Evolutionary conservation across 345 rosid species (phyloP).

Genomic region (Acer campestre): DNA sequence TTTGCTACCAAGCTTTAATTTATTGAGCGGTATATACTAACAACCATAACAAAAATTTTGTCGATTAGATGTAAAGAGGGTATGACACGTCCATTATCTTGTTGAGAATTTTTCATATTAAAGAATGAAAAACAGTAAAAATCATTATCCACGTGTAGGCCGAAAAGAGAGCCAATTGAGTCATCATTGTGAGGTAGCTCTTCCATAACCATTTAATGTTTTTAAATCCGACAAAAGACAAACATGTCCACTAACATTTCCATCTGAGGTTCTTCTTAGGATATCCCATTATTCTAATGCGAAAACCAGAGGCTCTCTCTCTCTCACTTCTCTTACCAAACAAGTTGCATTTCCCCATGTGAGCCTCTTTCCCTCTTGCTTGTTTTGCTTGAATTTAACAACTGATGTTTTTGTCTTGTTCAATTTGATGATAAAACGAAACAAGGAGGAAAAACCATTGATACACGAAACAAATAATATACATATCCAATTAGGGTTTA

Average conservation of each 20-base stretch:
- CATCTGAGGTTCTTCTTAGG: constrained; percentile 34
- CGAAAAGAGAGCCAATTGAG: constrained; percentile 20
- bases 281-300: constrained; percentile 17
- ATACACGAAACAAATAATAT: constrained; percentile 11
- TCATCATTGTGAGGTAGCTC: constrained; percentile 10
- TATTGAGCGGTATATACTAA: no score
- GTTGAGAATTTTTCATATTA: no score
- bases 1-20: no score
- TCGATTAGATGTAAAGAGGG: no score
- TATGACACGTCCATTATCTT: no score
- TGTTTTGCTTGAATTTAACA: constrained; percentile 10
- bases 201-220: constrained; percentile 19
- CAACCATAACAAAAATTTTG: no score
- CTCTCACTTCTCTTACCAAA: constrained; percentile 10
- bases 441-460: constrained; percentile 19
- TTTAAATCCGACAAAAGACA: constrained; percentile 43
- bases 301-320: constrained; percentile 17
- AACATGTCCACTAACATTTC: constrained; percentile 46
- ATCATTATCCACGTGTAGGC: constrained; percentile 29
- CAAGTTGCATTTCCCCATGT: constrained; percentile 32
- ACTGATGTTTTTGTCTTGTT: constrained; percentile 1
- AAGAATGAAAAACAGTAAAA: no score
- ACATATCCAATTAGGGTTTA: constrained; percentile 11
- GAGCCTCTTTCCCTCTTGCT: constrained; percentile 29
- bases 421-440: constrained; percentile 18